These are phyloP conservation scores for Solanum bulbocastanum DNA, from an alignment of 257 asterid genomes.

Conservation along the genomic window DNA sequence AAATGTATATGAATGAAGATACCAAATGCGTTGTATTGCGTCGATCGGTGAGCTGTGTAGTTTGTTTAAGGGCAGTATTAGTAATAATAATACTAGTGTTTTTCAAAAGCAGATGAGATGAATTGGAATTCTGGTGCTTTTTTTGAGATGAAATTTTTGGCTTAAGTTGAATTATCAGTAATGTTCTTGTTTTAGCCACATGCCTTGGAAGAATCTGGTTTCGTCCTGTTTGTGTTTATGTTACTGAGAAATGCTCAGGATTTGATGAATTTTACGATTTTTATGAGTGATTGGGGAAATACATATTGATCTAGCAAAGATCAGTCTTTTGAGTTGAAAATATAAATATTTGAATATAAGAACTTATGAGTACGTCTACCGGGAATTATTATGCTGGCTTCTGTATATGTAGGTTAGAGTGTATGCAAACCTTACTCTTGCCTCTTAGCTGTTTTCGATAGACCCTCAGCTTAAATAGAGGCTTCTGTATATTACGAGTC, in stretches of 20 bases:
- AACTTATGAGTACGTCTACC: background rate
- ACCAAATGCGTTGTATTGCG: background rate
- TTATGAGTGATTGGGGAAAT: background rate
- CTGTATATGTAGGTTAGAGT: too few species aligned
- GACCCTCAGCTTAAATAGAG: background rate
- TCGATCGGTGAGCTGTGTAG: background rate
- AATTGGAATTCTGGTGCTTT: background rate
- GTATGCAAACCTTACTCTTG: fast-evolving
- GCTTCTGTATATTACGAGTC: background rate
- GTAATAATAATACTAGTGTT: background rate
- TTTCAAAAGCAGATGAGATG: background rate
- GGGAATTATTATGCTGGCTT: background rate
- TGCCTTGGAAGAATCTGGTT: background rate
- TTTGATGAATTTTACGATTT: background rate
- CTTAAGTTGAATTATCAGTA: background rate
- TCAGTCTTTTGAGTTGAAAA: too few species aligned
- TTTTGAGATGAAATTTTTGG: background rate
- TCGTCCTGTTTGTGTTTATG: background rate
- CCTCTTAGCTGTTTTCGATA: fast-evolving
- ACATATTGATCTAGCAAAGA: background rate
- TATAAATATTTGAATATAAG: background rate
- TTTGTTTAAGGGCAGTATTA: background rate
- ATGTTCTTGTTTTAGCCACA: background rate
- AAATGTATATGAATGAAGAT: background rate
- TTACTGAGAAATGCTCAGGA: background rate